Evolutionary conservation across 192 early-diverging fungal genomes (phyloP), one percentile per base, ranked within the genome.

Genomic region (Dimargaris xerosporica): DNA sequence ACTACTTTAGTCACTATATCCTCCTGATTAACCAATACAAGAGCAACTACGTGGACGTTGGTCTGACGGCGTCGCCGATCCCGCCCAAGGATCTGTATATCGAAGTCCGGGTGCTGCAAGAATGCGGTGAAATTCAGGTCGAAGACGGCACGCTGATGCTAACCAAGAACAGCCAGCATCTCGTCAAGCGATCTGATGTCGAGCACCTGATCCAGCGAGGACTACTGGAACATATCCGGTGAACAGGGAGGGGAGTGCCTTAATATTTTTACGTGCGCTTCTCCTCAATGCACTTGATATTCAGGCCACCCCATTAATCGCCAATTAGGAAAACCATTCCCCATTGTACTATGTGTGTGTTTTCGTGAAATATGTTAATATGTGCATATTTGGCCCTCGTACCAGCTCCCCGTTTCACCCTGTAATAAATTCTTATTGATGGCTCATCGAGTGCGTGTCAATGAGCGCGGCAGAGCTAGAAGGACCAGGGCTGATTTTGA

Each of bases 21-120:
- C 69, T 72, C 0, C 68, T 90, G 29, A 76, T 92, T 39, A 78
- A 75, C 42, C 69, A 70, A 5, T 94, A 92, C 66, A 80, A 80
- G 29, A 74, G 69, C 44, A 30, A 29, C 5, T 64, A 31, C 30
- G 44, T 72, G 60, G 73, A 71, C 26, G 75, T 95, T 0, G 93
- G 94, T 69, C 69, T 96, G 68, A 79, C 78, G 2, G 77, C 83
- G 0, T 82, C 83, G 11, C 75, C 90, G 44, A 67, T 83, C 0
- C 96, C 96, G 39, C 96, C 96, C 9, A 79, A 81, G 65, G 93
- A 98, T 66, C 65, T 94, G 64, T 93, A 88, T 73, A 85, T 94
- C n/a, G 88, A 90, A 62, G 87, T 98, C 29, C 70, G 94, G 1
- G 96, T 96, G 1, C 42, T 91, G 48, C 80, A 78, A 58, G 91